Evolutionary conservation across 495 filamentous ascomycete species (phyloP), one percentile per base, ranked within the genome.

Genomic region (Penicillium steckii): DNA sequence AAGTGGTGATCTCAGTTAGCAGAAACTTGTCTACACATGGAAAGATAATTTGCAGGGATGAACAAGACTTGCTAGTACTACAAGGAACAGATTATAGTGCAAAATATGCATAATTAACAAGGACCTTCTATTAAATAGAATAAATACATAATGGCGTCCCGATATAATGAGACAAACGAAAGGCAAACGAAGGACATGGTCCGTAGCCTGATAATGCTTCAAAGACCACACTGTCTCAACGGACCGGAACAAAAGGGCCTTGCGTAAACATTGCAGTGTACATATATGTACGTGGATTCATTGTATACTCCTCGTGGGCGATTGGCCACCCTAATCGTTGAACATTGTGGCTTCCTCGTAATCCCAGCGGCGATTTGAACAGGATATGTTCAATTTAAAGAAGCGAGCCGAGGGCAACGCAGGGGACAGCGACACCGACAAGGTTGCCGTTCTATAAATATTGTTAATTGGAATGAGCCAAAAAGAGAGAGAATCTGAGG

Each of bases 341-440:
- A 13, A 52, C 52, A 43, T 45, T 29, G 30, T 32, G n/a, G 47
- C 23, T 32, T 9, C 43, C 33, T 15, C 27, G 35, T 25, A 37
- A 27, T 22, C 26, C 48, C 29, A 50, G 25, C 22, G 30, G 23
- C 9, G 33, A 33, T 4, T 10, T 5, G n/a, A 15, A 25, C 44
- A 17, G 4, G 21, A 7, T 25, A n/a, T 9, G 9, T 19, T 3
- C 18, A 18, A 38, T 57, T 73, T 78, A 78, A 33, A 78, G 43
- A 40, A 77, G 43, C 40, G 67, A 57, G 50, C 68, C 62, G 24
- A 76, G 68, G 35, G 72, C 71, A 53, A 76, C 52, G 56, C 74
- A 77, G 44, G 75, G 73, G 38, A 74, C 38, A 15, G 68, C 72
- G 42, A 79, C 63, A 41, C 75, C 75, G 59, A 76, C 54, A 13